A percentile compares a stretch with the other conserved stretches of the same genome.
Conservation (phyloP, 106 monocot genomes). For the Apostasia ramifera region DNA sequence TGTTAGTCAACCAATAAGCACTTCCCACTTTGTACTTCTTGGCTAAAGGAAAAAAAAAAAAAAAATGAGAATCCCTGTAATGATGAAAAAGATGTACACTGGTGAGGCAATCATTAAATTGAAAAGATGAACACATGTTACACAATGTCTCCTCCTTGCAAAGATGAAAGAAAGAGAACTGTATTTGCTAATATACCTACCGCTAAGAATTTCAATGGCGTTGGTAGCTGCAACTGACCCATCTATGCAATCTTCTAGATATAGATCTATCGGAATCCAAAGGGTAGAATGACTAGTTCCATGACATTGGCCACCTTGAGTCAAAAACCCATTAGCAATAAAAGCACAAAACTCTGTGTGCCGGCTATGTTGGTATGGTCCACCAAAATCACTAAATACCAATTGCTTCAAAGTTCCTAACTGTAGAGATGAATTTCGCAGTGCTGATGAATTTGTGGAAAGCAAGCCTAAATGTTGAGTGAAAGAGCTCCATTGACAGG, state of each 20-base stretch:
- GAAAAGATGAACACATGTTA: not conserved
- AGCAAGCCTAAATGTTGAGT: conserved; percentile 45
- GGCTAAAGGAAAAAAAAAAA: not conserved
- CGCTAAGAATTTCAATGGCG: conserved; percentile 84
- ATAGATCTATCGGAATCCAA: conserved; percentile 93
- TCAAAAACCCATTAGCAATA: conserved; percentile 30
- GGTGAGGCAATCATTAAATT: not conserved
- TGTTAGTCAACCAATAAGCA: not conserved
- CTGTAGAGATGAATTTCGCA: conserved; percentile 43
- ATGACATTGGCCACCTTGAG: conserved; percentile 38
- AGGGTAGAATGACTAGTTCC: conserved; percentile 47
- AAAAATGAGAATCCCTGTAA: not conserved
- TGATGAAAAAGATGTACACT: too few relatives aligned
- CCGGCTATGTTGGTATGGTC: conserved; percentile 29
- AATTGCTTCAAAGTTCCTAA: conserved; percentile 36
- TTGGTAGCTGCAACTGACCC: conserved; percentile 77
- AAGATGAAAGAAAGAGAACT: not conserved
- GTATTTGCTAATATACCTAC: conserved; percentile 26
- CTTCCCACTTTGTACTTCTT: not conserved
- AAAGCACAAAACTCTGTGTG: conserved; percentile 21
- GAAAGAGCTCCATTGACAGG: conserved; percentile 61
- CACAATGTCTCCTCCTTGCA: not conserved
- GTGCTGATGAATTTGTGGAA: conserved; percentile 55
- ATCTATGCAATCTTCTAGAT: conserved; percentile 91
- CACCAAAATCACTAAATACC: conserved; percentile 16